These are phyloP conservation scores for Fusarium verrucosum DNA, from an alignment of 2,329 filamentous ascomycete species.

Conservation along the genomic window DNA sequence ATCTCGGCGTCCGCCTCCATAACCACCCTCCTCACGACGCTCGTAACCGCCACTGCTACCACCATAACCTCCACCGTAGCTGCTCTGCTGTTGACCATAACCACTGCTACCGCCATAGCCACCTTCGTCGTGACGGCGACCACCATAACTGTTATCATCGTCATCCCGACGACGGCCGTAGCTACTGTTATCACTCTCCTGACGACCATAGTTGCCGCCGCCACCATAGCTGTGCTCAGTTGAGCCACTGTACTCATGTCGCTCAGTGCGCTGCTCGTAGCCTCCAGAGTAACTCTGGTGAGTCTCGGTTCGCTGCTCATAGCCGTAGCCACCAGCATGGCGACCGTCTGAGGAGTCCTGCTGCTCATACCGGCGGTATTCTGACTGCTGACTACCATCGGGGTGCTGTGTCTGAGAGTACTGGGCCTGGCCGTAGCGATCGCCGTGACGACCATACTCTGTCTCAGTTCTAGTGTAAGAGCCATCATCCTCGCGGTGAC, in stretches of 20 bases:
- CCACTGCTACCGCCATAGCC: slow-evolving; percentile 18
- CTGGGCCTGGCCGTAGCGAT: slow-evolving; percentile 69
- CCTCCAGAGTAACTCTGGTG: slow-evolving; percentile 61
- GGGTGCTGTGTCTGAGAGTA: slow-evolving; percentile 67
- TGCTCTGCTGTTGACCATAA: slow-evolving; percentile 12
- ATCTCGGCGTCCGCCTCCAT: slow-evolving; percentile 43
- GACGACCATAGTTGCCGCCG: slow-evolving; percentile 6
- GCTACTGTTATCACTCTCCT: slow-evolving; percentile 3
- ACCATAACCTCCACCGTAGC: slow-evolving; percentile 9
- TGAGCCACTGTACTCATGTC: slow-evolving; percentile 56
- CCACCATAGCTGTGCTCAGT: slow-evolving; percentile 32
- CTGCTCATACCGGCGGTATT: slow-evolving; percentile 71
- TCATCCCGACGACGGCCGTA: slow-evolving; percentile 4
- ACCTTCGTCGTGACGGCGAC: slow-evolving; percentile 1
- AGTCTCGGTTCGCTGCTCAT: slow-evolving; percentile 66
- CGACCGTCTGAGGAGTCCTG: slow-evolving; percentile 54
- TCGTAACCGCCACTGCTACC: slow-evolving; percentile 30
- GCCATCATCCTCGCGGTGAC: slow-evolving; percentile 66
- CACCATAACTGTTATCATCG: slow-evolving; percentile 16
- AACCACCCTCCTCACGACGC: slow-evolving; percentile 33
- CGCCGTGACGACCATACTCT: slow-evolving; percentile 67
- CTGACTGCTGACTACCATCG: slow-evolving; percentile 65
- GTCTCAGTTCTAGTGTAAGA: slow-evolving; percentile 69
- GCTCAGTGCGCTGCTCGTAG: slow-evolving; percentile 64
- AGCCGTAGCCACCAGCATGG: slow-evolving; percentile 61